Base-by-base conservation (phyloP, 2,329 filamentous ascomycete species). In the Neoarthrinium moseri region DNA sequence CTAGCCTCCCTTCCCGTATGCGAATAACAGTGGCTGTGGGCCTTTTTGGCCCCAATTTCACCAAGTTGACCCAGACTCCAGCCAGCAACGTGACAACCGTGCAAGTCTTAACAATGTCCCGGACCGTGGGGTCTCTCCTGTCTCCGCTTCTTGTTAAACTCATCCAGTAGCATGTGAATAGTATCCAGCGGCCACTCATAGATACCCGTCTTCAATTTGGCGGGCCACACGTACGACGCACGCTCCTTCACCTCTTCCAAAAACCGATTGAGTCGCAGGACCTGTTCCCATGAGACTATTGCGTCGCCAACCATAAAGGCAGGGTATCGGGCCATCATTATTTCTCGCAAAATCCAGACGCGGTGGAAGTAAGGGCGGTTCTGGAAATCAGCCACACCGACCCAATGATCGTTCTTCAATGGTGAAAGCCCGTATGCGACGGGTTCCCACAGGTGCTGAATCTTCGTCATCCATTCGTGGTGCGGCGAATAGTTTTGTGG, bases 301-400 rank as follows among this genome's bases (percentile, higher is more conserved):
- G 57, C 55, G 37, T 67, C 62, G 22, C 63, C 65, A 24, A 68
- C 54, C 4, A 69, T 36, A 37, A 59, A 59, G 2, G 51, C 51
- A 5, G 57, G 51, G 29, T 66, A 63, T 3, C 58, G 54, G 1
- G 62, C 62, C 45, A 62, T 53, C 27, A 63, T 53, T 29, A 68
- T 56, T 49, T 68, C 65, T 39, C 63, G 63, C 6, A 68, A 52
- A 27, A 68, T 67, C 65, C 65, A 68, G 3, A 57, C 58, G 5
- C 64, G 60, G 27, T 63, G 60, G 43, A 68, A 68, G 45, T 63
- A 68, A 7, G 58, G 54, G 4, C 65, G 56, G 24, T 47, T 51
- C 34, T 66, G 47, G 26, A 68, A 66, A 30, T 59, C 59, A 5
- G 52, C 46, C 45, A 53, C 51, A 48, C 56, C 57, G 3, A 56